phyloP scores from a whole-genome alignment of 2,329 filamentous ascomycete species.

The Dissoconium aciculare region DNA sequence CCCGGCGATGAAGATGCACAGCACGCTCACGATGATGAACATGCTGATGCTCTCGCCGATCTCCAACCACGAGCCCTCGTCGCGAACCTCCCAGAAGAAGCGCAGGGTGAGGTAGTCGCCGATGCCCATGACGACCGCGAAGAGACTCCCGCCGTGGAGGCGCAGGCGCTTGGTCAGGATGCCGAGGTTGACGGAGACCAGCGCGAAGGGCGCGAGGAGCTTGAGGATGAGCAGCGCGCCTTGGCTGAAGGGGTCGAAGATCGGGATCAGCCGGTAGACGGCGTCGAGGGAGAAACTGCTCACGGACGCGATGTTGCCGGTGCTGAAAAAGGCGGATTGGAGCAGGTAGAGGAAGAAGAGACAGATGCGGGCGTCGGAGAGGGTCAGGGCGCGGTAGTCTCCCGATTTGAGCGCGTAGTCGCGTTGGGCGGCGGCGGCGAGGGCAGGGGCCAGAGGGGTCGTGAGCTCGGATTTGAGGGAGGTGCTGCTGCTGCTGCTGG shows the following conservation, averaged over 20 bases:
- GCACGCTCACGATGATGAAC: slow-evolving; percentile 77
- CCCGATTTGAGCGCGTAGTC: slow-evolving; percentile 20
- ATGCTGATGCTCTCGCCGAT: slow-evolving; percentile 95
- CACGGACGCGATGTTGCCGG: slow-evolving; percentile 86
- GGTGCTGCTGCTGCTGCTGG: slow-evolving; percentile 16
- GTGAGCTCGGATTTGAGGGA: slow-evolving; percentile 5
- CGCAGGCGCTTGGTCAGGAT: slow-evolving; percentile 74
- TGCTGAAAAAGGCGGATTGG: slow-evolving; percentile 93
- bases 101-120: slow-evolving; percentile 84
- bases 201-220: slow-evolving; percentile 79
- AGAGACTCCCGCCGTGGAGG: slow-evolving; percentile 74
- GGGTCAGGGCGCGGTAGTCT: slow-evolving; percentile 51
- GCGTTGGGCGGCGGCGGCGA: slow-evolving; percentile 22
- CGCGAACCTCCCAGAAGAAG: slow-evolving; percentile 95
- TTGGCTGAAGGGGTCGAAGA: slow-evolving; percentile 90
- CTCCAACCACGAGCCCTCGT: slow-evolving; percentile 93
- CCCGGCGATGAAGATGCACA: slow-evolving; percentile 81
- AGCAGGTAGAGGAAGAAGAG: slow-evolving; percentile 92
- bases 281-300: slow-evolving; percentile 89
- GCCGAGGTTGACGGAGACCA: slow-evolving; percentile 87
- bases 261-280: slow-evolving; percentile 69
- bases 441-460: slow-evolving; percentile 23
- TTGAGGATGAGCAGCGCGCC: slow-evolving; percentile 76
- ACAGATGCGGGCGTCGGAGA: slow-evolving; percentile 75
- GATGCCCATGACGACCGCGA: slow-evolving; percentile 86